A percentile compares a stretch with the other conserved stretches of the same genome.
Evolutionary conservation across 352 stramenopile species (phyloP).

Genomic region (Phytophthora vignae): DNA sequence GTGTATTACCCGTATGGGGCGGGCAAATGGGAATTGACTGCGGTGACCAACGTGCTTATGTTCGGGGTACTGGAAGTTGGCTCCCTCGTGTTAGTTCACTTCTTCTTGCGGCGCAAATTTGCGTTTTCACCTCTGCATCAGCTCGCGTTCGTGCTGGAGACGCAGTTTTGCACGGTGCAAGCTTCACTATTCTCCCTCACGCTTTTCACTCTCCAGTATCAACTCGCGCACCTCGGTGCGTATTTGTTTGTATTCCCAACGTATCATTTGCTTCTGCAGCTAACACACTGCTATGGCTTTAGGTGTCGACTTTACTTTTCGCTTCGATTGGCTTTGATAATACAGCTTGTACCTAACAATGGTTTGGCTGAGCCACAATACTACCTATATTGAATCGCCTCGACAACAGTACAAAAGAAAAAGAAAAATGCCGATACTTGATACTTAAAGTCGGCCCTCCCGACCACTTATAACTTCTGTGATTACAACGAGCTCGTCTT

Average conservation of each 20-base stretch:
- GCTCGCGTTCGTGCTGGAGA: conserved; percentile 17
- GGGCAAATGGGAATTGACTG: neutral
- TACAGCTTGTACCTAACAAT: neutral
- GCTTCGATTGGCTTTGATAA: neutral
- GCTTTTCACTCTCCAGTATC: conserved; percentile 7
- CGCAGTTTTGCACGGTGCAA: neutral
- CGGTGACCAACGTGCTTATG: conserved; percentile 7
- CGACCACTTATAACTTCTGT: too few relatives aligned
- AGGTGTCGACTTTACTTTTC: neutral
- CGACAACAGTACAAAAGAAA: too few relatives aligned
- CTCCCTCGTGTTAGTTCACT: neutral
- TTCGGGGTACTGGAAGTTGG: conserved; percentile 29
- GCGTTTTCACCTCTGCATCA: conserved; percentile 6
- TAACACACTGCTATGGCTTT: neutral
- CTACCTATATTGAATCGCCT: too few relatives aligned
- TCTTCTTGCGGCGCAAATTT: conserved; percentile 12
- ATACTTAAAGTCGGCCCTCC: too few relatives aligned
- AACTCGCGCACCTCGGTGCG: conserved; percentile 8
- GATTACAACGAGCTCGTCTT: too few relatives aligned
- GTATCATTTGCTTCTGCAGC: too few relatives aligned
- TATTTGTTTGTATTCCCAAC: neutral
- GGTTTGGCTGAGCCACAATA: too few relatives aligned
- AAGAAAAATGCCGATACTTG: too few relatives aligned
- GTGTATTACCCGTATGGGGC: conserved; percentile 26
- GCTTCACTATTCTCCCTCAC: neutral